Evolutionary conservation across 768 basidiomycete species (phyloP).

Genomic region (Crepidotus variabilis): DNA sequence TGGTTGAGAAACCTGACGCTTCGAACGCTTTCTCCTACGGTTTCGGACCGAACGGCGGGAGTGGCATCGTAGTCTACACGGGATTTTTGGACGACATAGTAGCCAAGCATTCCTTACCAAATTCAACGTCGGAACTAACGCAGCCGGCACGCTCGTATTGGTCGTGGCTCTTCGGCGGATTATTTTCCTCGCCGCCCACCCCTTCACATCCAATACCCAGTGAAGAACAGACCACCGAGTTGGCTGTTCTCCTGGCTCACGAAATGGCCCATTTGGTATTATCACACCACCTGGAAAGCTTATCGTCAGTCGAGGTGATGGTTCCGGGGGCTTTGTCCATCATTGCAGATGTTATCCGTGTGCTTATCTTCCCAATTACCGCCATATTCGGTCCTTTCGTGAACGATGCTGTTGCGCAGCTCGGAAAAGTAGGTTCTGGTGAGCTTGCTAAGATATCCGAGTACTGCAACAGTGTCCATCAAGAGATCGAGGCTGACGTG

Average conservation of each 20-base stretch:
- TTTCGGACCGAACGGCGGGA: slow-evolving; percentile 87
- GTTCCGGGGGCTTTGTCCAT: slow-evolving; percentile 80
- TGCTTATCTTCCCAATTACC: slow-evolving; percentile 82
- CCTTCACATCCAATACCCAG: slow-evolving; percentile 56
- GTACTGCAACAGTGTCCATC: slow-evolving; percentile 72
- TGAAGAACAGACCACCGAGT: slow-evolving; percentile 77
- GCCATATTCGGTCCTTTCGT: slow-evolving; percentile 94
- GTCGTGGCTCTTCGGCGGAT: slow-evolving; percentile 43
- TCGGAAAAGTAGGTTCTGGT: slow-evolving; percentile 73
- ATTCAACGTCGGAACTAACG: slow-evolving; percentile 7
- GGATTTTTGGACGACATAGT: slow-evolving; percentile 91
- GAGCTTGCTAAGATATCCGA: slow-evolving; percentile 71
- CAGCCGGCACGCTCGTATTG: slow-evolving; percentile 36
- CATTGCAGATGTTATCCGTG: slow-evolving; percentile 68
- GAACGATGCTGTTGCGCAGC: slow-evolving; percentile 85
- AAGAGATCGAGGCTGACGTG: slow-evolving; percentile 92
- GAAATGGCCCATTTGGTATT: slow-evolving; percentile 91
- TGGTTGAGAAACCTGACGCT: slow-evolving; percentile 82
- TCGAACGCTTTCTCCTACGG: slow-evolving; percentile 95
- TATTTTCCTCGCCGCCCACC: slow-evolving; percentile 32
- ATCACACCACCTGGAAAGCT: slow-evolving; percentile 86
- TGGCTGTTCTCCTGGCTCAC: slow-evolving; percentile 90
- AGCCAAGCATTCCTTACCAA: slow-evolving; percentile 32
- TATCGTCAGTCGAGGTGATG: slow-evolving; percentile 82
- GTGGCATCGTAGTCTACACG: slow-evolving; percentile 92